Base-by-base conservation (phyloP, 129 eudicot species). In the Chrysanthemum makinoi region DNA sequence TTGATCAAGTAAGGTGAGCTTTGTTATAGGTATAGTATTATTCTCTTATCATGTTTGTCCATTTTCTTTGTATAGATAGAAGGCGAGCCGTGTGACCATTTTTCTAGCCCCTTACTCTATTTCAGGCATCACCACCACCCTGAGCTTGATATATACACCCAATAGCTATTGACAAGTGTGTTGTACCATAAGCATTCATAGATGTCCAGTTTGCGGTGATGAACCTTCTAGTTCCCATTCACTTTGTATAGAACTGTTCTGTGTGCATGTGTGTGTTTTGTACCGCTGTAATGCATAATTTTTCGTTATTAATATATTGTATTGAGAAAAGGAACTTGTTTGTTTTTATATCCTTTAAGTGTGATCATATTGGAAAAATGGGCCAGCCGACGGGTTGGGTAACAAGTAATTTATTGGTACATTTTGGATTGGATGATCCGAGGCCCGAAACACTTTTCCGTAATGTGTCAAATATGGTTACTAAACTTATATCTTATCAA, bases 111-210 rank as follows among this genome's bases (percentile, higher is more conserved):
- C 43, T 52, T 30, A 28, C 47, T 28, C 57, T 19, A 43, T 56
- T 58, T 54, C 74, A 68, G 69, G 55, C 73, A 30, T 76, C 73
- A 77, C 75, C 58, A 9, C 47, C 56, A 54, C 28, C 48, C 39
- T 74, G 46, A 53, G 56, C 66, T 66, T 65, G 58, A 55, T 72
- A 39, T 65, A 65, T 75, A 54, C 56, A 24, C 50, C 28, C 39
- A 15, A 11, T 28, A 24, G 33, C 65, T 10, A 61, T 28, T 61
- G 14, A 16, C 55, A 3, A 19, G 9, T 12, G 13, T 68, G 72
- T 35, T 75, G 79, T 75, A 75, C 65, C 30, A 75, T 65, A 75
- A 43, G 48, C 74, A 67, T 75, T 75, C 58, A 14, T 75, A 75
- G 80, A 58, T 67, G 74, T 75, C 57, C 61, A 57, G 44, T 66